Percentiles rank a stretch among this genome's conserved stretches.
These are phyloP conservation scores for Phalaenopsis hybrid DNA, from an alignment of 116 monocot species.

Conservation along the genomic window DNA sequence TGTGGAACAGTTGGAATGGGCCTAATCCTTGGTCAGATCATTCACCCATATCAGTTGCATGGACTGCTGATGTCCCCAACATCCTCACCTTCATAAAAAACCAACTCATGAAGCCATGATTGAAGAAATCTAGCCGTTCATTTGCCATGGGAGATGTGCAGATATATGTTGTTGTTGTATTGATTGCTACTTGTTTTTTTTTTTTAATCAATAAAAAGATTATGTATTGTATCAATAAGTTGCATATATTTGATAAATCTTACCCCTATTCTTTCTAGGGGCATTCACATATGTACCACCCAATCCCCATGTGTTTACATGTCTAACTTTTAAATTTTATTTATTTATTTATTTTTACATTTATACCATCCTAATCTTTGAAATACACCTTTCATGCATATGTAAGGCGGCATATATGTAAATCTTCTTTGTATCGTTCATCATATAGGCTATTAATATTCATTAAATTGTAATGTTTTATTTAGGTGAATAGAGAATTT, in stretches of 20 bases:
- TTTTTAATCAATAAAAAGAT: not conserved
- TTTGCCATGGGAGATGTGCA: not conserved
- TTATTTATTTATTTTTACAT: no score
- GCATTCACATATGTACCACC: no score
- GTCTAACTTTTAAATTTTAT: no score
- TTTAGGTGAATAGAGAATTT: not conserved
- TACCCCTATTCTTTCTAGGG: not conserved
- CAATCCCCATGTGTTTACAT: no score
- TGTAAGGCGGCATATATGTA: no score
- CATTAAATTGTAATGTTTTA: not conserved
- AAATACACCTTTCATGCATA: no score
- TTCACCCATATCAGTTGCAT: conserved; percentile 76
- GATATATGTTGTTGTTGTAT: not conserved
- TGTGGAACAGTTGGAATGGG: conserved; percentile 65
- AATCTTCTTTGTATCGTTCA: not conserved
- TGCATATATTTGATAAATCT: not conserved
- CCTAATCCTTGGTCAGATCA: conserved; percentile 77
- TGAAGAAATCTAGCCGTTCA: not conserved
- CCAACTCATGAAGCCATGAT: conserved; percentile 65
- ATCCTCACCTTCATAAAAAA: conserved; percentile 57
- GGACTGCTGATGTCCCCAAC: conserved; percentile 72
- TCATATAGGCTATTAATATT: not conserved
- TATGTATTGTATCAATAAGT: not conserved
- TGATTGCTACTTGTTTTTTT: not conserved
- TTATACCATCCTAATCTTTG: no score